Percentiles rank a stretch among this genome's conserved stretches.
These are phyloP conservation scores for Malassezia slooffiae DNA, from an alignment of 1,284 basidiomycete genomes.

Conservation along the genomic window DNA sequence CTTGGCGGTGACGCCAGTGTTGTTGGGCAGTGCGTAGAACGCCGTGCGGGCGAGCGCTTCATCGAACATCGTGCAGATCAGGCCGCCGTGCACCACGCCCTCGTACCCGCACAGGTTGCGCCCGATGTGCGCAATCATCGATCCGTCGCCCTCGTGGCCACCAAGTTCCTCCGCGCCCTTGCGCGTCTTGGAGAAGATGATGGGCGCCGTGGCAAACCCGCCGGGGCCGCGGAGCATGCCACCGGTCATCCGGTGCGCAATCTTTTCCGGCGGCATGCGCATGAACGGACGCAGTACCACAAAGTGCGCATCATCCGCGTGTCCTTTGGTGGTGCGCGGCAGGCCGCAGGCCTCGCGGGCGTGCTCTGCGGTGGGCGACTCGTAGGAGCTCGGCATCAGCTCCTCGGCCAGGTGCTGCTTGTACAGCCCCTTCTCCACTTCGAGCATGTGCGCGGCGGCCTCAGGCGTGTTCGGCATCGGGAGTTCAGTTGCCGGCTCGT, in stretches of 20 bases:
- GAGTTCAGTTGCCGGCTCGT: too few relatives aligned
- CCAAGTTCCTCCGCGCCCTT: constrained; percentile 26
- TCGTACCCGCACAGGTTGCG: constrained; percentile 75
- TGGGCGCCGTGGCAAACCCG: constrained; percentile 30
- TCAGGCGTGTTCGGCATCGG: too few relatives aligned
- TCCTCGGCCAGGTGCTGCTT: constrained; percentile 52
- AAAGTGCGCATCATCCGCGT: constrained; percentile 22
- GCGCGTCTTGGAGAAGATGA: constrained; percentile 38
- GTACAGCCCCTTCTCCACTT: constrained; percentile 50
- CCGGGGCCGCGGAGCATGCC: constrained; percentile 69
- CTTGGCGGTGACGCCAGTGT: constrained; percentile 79
- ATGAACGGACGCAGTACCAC: constrained; percentile 58
- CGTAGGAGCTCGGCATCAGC: constrained; percentile 16
- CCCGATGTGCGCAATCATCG: constrained; percentile 66
- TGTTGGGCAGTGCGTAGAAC: constrained; percentile 57
- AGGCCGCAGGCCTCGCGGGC: constrained; percentile 18
- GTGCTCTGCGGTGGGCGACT: constrained; percentile 14
- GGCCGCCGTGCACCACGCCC: constrained; percentile 83
- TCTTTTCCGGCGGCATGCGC: constrained; percentile 57
- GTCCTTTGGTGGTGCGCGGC: constrained; percentile 16
- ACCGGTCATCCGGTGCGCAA: constrained; percentile 68
- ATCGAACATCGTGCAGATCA: constrained; percentile 79
- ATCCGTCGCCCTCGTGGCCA: constrained; percentile 35
- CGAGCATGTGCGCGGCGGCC: neutral
- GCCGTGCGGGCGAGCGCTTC: constrained; percentile 70